Conservation (phyloP, 225 moss, liverwort and hornwort species). For the Marchantia paleacea region DNA sequence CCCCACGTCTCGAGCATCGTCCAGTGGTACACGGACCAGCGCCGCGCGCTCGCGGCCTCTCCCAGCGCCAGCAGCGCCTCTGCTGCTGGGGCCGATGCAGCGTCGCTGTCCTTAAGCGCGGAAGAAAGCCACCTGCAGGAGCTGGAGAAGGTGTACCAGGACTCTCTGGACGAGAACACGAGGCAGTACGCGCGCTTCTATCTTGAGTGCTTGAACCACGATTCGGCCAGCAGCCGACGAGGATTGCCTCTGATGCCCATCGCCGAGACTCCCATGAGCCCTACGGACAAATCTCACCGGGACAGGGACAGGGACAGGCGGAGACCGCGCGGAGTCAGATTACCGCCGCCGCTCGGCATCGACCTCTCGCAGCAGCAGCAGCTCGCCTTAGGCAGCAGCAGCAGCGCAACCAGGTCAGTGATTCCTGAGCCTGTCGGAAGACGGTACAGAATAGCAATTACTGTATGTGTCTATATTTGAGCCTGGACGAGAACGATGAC, state of each 20-base stretch:
- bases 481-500: no score
- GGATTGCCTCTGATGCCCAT: constrained; percentile 35
- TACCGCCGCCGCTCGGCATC: background rate
- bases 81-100: constrained; percentile 2
- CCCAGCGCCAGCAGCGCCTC: constrained; percentile 8
- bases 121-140: constrained; percentile 21
- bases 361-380: background rate
- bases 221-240: constrained; percentile 15
- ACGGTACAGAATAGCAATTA: no score
- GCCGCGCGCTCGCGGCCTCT: constrained; percentile 22
- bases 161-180: constrained; percentile 49
- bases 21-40: constrained; percentile 39
- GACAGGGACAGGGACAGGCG: no score
- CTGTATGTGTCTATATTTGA: no score
- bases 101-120: constrained; percentile 15
- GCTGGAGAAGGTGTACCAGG: constrained; percentile 45
- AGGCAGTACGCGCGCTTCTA: constrained; percentile 47
- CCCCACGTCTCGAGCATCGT: constrained; percentile 44
- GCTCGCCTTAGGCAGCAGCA: background rate
- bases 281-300: no score
- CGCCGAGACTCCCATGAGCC: constrained; percentile 30
- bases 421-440: no score
- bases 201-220: constrained; percentile 33
- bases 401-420: background rate
- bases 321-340: background rate